Base-by-base conservation (phyloP, 306 rosid genomes). In the Prunus kanzakura region DNA sequence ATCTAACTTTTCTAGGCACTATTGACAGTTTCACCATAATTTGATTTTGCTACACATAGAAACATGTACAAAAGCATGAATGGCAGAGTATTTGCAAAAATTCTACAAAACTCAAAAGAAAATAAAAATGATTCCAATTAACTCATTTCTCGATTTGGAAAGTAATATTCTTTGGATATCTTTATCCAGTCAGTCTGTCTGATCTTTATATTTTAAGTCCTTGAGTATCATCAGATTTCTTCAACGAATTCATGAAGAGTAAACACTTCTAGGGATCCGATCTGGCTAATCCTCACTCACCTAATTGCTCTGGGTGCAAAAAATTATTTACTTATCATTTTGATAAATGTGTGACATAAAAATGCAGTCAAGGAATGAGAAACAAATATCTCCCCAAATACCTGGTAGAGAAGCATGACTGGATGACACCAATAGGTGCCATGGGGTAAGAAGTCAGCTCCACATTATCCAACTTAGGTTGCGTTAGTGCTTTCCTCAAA, bases 391-490 rank as follows among this genome's bases (percentile, higher is more conserved):
- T 20, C 8, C 32, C 52, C 11, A 75, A 66, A 45, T 43, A 93
- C 97, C 98, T 93, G 56, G 96, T 88, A 69, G 97, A 85, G 88
- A 90, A 95, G 86, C 96, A 89, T 14, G 98, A 95, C 19, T 79
- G 90, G 30, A 95, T 74, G 76, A 57, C 64, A 57, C 97, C 98
- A 84, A 95, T 95, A 68, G 98, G 96, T 9, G 84, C 67, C 97
- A 95, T 92, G 68, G 96, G 98, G 81, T 85, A 95, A 66, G 81
- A 77, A 71, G 83, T 80, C 50, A 86, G 69, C 72, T 86, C 88
- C 65, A 76, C 45, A 47, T 81, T 79, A 50, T 84, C 81, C 76
- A 86, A 67, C 43, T 88, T 79, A 2, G 97, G 88, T 54, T 86
- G 83, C 8, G 81, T 73, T 13, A 89, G 61, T 57, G 86, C 75